Conservation (phyloP, 805 yeast species). For the Lachancea dasiensis region DNA sequence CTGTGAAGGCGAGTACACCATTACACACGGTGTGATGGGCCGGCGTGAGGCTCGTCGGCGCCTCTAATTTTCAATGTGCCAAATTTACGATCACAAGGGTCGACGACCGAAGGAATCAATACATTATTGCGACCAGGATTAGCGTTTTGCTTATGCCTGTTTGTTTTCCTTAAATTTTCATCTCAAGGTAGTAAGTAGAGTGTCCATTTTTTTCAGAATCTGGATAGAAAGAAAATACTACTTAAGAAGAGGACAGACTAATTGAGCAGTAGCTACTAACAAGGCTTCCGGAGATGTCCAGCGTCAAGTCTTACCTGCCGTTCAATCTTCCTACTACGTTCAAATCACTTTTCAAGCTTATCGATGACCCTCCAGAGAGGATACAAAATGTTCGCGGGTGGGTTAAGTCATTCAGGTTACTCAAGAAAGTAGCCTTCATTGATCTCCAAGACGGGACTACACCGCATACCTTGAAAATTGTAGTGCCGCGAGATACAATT, state of each 20-base stretch:
- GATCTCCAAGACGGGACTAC: slow-evolving; percentile 78
- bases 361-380: slow-evolving; percentile 5
- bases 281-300: neutral
- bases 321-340: slow-evolving; percentile 6
- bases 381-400: slow-evolving; percentile 52
- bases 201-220: no score
- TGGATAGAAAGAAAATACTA: no score
- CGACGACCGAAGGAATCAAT: no score
- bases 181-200: no score
- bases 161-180: no score
- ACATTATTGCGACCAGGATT: no score
- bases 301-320: neutral
- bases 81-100: no score
- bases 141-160: no score
- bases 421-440: slow-evolving; percentile 74
- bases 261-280: no score
- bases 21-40: neutral
- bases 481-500: slow-evolving; percentile 34
- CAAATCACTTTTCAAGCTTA: slow-evolving; percentile 4
- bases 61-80: no score
- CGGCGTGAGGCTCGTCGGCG: no score
- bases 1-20: neutral
- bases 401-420: slow-evolving; percentile 62
- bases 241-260: no score
- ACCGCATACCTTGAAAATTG: slow-evolving; percentile 47